A percentile compares a stretch with the other conserved stretches of the same genome.
Evolutionary conservation across 108 stramenopile species (phyloP).

Genomic region (Fistulifera solaris): DNA sequence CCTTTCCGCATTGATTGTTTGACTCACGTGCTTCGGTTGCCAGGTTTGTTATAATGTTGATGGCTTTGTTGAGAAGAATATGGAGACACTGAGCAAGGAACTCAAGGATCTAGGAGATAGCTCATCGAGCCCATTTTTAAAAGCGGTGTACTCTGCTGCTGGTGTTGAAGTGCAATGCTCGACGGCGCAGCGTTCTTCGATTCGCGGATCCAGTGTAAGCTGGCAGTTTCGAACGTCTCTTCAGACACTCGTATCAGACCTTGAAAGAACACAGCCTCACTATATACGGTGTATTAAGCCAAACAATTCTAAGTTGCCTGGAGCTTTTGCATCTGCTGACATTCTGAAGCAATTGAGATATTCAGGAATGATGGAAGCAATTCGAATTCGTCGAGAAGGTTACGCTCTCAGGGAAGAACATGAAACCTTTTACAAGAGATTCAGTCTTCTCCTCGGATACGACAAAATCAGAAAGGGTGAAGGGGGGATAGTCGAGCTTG

Average conservation of each 20-base stretch:
- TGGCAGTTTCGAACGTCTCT: constrained; percentile 82
- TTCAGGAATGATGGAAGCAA: constrained; percentile 98
- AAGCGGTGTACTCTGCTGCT: constrained; percentile 32
- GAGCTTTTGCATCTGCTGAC: constrained; percentile 64
- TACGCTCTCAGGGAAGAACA: constrained; percentile 87
- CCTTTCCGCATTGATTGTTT: neutral
- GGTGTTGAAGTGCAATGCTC: neutral
- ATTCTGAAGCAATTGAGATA: constrained; percentile 88
- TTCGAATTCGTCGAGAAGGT: constrained; percentile 90
- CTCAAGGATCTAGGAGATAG: constrained; percentile 63
- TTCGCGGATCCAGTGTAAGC: constrained; percentile 78
- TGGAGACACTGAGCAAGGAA: constrained; percentile 83
- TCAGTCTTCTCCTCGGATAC: constrained; percentile 60
- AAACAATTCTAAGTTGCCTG: constrained; percentile 60
- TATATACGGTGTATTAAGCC: constrained; percentile 93
- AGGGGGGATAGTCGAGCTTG: constrained; percentile 60
- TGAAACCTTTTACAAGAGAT: constrained; percentile 75
- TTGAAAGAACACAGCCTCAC: constrained; percentile 83
- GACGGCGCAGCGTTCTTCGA: constrained; percentile 49
- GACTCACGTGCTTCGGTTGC: neutral
- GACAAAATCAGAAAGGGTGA: constrained; percentile 43
- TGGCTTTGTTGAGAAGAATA: constrained; percentile 91
- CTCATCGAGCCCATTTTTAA: constrained; percentile 38
- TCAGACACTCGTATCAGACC: constrained; percentile 64
- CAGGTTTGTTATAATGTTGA: constrained; percentile 71